Conservation (phyloP, 441 rosid genomes). For the Iberis amara region DNA sequence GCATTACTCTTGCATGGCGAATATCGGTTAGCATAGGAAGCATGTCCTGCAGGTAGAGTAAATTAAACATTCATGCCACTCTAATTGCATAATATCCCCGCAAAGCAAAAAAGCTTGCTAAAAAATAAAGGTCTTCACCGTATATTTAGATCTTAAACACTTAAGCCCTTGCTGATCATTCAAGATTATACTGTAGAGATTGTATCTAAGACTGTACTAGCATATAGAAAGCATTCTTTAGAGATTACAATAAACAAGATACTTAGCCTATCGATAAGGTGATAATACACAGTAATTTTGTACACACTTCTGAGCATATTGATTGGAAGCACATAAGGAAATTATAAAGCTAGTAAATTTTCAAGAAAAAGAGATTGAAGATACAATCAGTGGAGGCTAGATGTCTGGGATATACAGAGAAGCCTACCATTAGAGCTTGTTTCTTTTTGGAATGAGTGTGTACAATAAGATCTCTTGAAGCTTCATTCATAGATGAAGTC, state of each 20-base stretch:
- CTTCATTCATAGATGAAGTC: slow-evolving; percentile 86
- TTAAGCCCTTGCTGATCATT: slow-evolving; percentile 11
- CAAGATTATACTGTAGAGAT: slow-evolving; percentile 1
- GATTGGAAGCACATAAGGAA: slow-evolving; percentile 15
- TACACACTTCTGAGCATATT: slow-evolving; percentile 9
- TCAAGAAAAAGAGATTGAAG: slow-evolving; percentile 5
- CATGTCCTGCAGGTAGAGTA: slow-evolving; percentile 59
- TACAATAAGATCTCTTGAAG: slow-evolving; percentile 93
- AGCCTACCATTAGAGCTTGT: slow-evolving; percentile 80
- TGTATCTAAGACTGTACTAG: slow-evolving; percentile 7
- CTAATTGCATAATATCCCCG: slow-evolving; percentile 5
- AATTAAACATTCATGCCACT: slow-evolving; percentile 11
- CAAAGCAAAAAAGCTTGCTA: slow-evolving; percentile 5
- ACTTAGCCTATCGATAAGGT: neutral
- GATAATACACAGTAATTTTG: slow-evolving; percentile 11
- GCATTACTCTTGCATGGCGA: slow-evolving; percentile 75
- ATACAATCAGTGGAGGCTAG: slow-evolving; percentile 6
- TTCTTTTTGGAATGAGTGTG: slow-evolving; percentile 84
- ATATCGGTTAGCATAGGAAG: slow-evolving; percentile 77
- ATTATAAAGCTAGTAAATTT: neutral
- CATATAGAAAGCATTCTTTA: neutral
- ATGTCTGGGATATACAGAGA: slow-evolving; percentile 18
- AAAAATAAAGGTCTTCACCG: neutral
- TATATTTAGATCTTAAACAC: neutral
- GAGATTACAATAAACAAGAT: neutral